Evolutionary conservation across 106 monocot species (phyloP).

Genomic region (Xerophyta viscosa): DNA sequence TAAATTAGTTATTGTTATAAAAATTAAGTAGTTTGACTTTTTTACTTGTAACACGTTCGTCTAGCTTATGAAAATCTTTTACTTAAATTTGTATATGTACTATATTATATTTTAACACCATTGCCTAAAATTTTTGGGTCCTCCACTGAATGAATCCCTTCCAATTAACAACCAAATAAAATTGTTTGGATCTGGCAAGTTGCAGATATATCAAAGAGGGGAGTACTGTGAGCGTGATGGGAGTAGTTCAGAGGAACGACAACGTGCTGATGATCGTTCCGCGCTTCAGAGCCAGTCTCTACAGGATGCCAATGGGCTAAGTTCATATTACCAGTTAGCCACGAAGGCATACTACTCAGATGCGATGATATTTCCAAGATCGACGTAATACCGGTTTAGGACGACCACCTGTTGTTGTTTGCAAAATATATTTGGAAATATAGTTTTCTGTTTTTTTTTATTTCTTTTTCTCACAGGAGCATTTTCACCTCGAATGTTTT

Average conservation of each 20-base stretch:
- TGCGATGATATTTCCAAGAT: constrained; percentile 59
- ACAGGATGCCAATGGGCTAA: constrained; percentile 63
- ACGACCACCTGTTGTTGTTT: too few species aligned
- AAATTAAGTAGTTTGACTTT: too few species aligned
- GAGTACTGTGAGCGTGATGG: constrained; percentile 48
- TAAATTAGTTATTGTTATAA: too few species aligned
- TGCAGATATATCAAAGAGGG: constrained; percentile 57
- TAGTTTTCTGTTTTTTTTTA: too few species aligned
- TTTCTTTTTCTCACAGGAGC: too few species aligned
- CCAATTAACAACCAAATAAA: neutral
- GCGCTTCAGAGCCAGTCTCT: constrained; percentile 37
- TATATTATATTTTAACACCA: too few species aligned
- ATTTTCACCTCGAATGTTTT: too few species aligned
- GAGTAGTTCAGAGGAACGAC: constrained; percentile 35
- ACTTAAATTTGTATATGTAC: too few species aligned
- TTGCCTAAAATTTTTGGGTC: too few species aligned
- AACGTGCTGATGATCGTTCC: constrained; percentile 55
- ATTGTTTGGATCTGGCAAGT: neutral
- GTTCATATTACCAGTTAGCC: constrained; percentile 35
- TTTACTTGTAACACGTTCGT: too few species aligned
- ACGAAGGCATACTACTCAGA: constrained; percentile 48
- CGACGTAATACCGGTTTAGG: constrained; percentile 54
- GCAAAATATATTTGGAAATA: too few species aligned
- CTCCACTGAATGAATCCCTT: neutral
- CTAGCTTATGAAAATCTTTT: too few species aligned